Base-by-base conservation (phyloP, 345 rosid genomes). In the Eucalyptus fibrosa region DNA sequence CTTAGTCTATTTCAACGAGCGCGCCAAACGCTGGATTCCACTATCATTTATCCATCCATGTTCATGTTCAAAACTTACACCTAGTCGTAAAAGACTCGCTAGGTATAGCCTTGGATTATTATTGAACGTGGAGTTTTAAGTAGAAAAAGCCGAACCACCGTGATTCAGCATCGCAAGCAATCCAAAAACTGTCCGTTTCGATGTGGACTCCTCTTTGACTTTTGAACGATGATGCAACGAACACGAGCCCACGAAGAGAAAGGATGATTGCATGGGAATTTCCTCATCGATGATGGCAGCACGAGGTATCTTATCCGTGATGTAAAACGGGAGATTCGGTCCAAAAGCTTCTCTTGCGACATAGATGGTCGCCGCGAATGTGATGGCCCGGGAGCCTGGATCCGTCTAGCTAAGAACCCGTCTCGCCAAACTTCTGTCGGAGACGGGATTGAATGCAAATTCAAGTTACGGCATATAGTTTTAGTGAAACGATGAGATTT, bases 391-490 rank as follows among this genome's bases (percentile, higher is more conserved):
- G 40, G 77, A 65, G 17, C 21, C 37, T 56, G 11, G 69, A 60
- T 6, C 34, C 32, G 16, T 60, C 69, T 2, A 60, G 69, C 34
- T 60, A 60, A 12, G 67, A 12, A 28, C 69, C 8, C 1, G 32
- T 12, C n/a, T 32, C 11, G 6, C 40, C 37, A 15, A 65, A 4
- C 77, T n/a, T 14, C 77, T 4, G 9, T 16, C 11, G 2, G 40
- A 16, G 34, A 65, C 12, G 9, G 11, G 77, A 65, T 8, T 65
- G 77, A n/a, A n/a, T 65, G 77, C 2, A 40, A 8, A 65, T 16
- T n/a, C 2, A 21, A 65, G 77, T 12, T 4, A 0, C 12, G 0
- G 77, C 77, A n/a, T 2, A 2, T 11, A 14, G 18, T n/a, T 65
- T 60, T 0, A 12, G 30, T 0, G n/a, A 26, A 26, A 59, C 14